These are phyloP conservation scores for Scenedesmus sp. DNA, from an alignment of 163 green algal species.

Conservation along the genomic window DNA sequence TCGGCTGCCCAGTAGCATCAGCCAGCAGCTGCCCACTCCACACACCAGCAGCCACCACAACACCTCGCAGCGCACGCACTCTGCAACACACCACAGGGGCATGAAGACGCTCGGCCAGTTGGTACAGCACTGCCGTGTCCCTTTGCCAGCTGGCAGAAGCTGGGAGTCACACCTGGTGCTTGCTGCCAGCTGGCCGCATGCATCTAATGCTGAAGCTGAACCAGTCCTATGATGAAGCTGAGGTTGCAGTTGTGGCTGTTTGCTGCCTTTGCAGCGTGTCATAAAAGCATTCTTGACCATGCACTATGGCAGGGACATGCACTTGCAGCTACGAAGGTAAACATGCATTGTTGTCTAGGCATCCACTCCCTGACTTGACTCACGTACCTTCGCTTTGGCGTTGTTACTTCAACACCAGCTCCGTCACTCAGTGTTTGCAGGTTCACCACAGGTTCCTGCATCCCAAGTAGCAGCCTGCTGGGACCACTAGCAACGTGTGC, in stretches of 20 bases:
- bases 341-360: background rate
- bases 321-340: background rate
- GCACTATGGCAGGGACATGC: background rate
- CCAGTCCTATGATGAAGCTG: too few relatives aligned
- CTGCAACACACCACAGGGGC: background rate
- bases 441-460: conserved; percentile 30
- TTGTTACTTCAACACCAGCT: conserved; percentile 15
- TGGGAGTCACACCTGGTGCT: too few relatives aligned
- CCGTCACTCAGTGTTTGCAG: background rate
- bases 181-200: too few relatives aligned
- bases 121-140: too few relatives aligned
- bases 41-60: conserved; percentile 79
- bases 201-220: too few relatives aligned
- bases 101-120: background rate
- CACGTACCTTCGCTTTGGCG: background rate
- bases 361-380: background rate
- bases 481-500: background rate
- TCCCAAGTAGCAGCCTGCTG: conserved; percentile 2
- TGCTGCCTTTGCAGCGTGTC: too few relatives aligned
- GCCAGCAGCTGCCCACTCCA: conserved; percentile 81
- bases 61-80: conserved; percentile 54
- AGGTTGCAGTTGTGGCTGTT: too few relatives aligned
- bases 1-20: conserved; percentile 19
- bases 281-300: too few relatives aligned
- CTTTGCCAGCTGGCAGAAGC: too few relatives aligned